Evolutionary conservation across 2,329 filamentous ascomycete genomes (phyloP).

Genomic region (Xylariaceae sp.): DNA sequence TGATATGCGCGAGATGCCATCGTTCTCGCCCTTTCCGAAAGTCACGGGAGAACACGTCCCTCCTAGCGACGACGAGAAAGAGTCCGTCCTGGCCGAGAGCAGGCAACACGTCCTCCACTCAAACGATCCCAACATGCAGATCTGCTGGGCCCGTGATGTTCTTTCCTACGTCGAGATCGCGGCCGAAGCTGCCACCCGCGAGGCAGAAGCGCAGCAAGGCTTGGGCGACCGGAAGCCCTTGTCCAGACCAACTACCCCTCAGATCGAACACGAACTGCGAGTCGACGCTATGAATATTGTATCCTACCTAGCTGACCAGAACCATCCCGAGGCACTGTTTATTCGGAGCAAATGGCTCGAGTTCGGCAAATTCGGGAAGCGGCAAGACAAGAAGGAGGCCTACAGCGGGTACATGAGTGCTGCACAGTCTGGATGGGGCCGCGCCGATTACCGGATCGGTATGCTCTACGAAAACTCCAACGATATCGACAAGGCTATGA

Average conservation of each 20-base stretch:
- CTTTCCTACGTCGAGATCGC: slow-evolving; percentile 84
- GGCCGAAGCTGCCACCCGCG: slow-evolving; percentile 68
- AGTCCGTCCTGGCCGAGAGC: slow-evolving; percentile 81
- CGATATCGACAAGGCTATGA: slow-evolving; percentile 84
- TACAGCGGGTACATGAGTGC: slow-evolving; percentile 82
- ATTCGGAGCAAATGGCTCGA: slow-evolving; percentile 96
- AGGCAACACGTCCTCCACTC: slow-evolving; percentile 82
- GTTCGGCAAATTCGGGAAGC: slow-evolving; percentile 91
- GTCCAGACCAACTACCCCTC: slow-evolving; percentile 71
- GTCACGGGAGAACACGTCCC: slow-evolving; percentile 84
- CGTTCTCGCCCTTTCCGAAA: slow-evolving; percentile 89
- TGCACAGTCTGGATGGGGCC: slow-evolving; percentile 78
- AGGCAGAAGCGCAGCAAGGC: slow-evolving; percentile 38
- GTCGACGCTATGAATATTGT: slow-evolving; percentile 90
- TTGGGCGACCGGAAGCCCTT: slow-evolving; percentile 32
- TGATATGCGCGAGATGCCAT: slow-evolving; percentile 58
- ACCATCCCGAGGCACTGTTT: slow-evolving; percentile 90
- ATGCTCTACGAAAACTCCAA: slow-evolving; percentile 98
- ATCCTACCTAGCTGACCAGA: slow-evolving; percentile 81
- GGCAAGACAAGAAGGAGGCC: slow-evolving; percentile 90
- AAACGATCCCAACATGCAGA: slow-evolving; percentile 92
- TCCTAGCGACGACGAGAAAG: slow-evolving; percentile 89
- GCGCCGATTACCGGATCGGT: slow-evolving; percentile 93
- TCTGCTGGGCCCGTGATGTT: slow-evolving; percentile 93
- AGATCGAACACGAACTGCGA: slow-evolving; percentile 81